These are phyloP conservation scores for Diaporthe amygdali DNA, from an alignment of 2,329 filamentous ascomycete genomes.

Conservation along the genomic window DNA sequence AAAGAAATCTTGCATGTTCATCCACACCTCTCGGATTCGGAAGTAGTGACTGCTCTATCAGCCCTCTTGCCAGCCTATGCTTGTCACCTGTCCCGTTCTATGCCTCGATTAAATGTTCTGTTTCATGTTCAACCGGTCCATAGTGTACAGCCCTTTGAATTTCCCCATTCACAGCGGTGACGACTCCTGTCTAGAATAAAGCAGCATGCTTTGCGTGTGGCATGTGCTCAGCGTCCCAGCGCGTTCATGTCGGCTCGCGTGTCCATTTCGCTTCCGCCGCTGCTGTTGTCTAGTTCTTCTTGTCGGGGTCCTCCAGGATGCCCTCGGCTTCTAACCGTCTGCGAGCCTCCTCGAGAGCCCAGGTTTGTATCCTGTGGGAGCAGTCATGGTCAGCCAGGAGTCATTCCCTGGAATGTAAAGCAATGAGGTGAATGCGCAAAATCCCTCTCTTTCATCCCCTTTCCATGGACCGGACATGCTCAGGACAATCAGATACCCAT, in stretches of 20 bases:
- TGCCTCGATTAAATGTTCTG: conserved; percentile 14
- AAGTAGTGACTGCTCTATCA: conserved; percentile 14
- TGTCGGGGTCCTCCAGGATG: conserved; percentile 79
- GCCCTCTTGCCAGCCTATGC: too few relatives aligned
- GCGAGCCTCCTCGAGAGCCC: conserved; percentile 96
- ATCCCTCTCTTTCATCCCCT: not conserved
- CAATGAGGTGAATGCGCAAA: not conserved
- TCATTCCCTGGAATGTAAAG: not conserved
- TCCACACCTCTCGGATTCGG: not conserved
- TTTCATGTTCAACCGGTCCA: not conserved
- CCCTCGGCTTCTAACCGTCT: conserved; percentile 95
- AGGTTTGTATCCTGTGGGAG: conserved; percentile 87
- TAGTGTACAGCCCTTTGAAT: conserved; percentile 5
- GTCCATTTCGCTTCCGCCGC: not conserved
- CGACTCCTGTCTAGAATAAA: conserved; percentile 7
- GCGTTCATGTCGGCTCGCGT: not conserved
- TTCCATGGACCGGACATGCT: too few relatives aligned
- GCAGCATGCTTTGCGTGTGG: not conserved
- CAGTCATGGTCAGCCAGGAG: conserved; percentile 34
- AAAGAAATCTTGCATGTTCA: conserved; percentile 22
- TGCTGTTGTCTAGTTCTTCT: conserved; percentile 52
- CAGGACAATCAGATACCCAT: not conserved
- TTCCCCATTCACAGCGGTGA: not conserved
- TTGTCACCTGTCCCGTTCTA: conserved; percentile 19
- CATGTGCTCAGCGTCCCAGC: conserved; percentile 1